These are phyloP conservation scores for Lactarius sp. DNA, from an alignment of 768 basidiomycete species.

Conservation along the genomic window DNA sequence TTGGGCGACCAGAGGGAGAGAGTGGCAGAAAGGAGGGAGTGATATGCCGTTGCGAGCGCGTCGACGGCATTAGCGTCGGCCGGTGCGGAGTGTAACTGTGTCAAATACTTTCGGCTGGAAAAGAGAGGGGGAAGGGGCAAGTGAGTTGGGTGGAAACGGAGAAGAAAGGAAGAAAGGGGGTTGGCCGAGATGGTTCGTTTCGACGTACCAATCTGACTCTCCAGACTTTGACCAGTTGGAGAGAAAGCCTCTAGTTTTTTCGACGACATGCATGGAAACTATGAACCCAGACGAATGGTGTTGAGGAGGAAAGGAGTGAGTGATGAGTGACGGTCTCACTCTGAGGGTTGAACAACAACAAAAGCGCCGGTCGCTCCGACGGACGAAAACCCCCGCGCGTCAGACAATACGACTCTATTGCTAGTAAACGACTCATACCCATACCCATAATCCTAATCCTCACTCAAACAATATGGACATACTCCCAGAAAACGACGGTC, in stretches of 20 bases:
- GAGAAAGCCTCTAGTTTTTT: conserved; percentile 17
- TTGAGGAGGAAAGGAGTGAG: background rate
- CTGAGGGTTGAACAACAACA: background rate
- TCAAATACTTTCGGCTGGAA: conserved; percentile 55
- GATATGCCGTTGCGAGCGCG: conserved; percentile 60
- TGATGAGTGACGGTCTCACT: background rate
- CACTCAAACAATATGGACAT: conserved; percentile 29
- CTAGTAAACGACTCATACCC: background rate
- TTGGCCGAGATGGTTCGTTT: background rate
- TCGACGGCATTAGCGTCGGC: conserved; percentile 49
- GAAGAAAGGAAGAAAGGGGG: background rate
- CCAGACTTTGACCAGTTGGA: conserved; percentile 23
- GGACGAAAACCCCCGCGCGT: background rate
- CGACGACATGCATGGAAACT: conserved; percentile 21
- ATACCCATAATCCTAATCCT: background rate
- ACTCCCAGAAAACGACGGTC: conserved; percentile 17
- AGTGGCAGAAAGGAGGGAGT: conserved; percentile 58
- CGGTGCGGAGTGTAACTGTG: conserved; percentile 55
- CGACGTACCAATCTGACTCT: conserved; percentile 21
- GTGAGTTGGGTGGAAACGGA: background rate
- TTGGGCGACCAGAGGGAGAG: conserved; percentile 53
- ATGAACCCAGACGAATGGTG: background rate
- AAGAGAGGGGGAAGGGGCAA: background rate
- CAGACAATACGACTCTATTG: background rate
- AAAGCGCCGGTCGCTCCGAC: background rate